Base-by-base conservation (phyloP, 2,329 filamentous ascomycete genomes). In the Fusarium pilosicola region DNA sequence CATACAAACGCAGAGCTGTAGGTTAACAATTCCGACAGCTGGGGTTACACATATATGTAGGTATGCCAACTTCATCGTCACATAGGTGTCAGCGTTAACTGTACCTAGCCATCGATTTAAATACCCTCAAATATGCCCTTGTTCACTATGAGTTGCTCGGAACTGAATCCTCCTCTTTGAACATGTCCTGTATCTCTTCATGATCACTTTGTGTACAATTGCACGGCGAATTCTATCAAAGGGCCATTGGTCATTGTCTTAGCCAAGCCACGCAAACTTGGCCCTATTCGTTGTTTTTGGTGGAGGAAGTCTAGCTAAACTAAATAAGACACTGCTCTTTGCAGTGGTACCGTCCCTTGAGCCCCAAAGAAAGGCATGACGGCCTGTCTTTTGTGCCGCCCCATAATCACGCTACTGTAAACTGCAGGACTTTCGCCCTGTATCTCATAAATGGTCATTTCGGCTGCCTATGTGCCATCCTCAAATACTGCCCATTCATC, bases 381-480 rank as follows among this genome's bases (percentile, higher is more conserved):
- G 78, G 76, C 74, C 74, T 68, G 75, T 76, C 74, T 74, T 74
- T 76, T 77, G 74, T 74, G 77, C 77, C 78, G 76, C 77, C 77
- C 71, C 77, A 76, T 79, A 76, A 78, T 79, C 79, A 81, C 80
- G 80, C 81, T 83, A 75, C 76, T 80, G 77, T 80, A 80, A 80
- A 79, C 76, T 77, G 70, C 73, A 78, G 71, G 77, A 78, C 77
- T 73, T 75, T 77, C 69, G 71, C 72, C 75, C 79, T 78, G 75
- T 80, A 79, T 81, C 76, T 78, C 81, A 80, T 83, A 79, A 83
- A 81, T 81, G 78, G 79, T 82, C 81, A 78, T 82, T 78, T 77
- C 78, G 78, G 76, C 77, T 78, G 75, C 79, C 74, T 74, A 79
- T 76, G 73, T 74, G 74, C 77, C 76, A 78, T 77, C 74, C 74